Conservation (phyloP, 768 basidiomycete species). For the Russula earlei region DNA sequence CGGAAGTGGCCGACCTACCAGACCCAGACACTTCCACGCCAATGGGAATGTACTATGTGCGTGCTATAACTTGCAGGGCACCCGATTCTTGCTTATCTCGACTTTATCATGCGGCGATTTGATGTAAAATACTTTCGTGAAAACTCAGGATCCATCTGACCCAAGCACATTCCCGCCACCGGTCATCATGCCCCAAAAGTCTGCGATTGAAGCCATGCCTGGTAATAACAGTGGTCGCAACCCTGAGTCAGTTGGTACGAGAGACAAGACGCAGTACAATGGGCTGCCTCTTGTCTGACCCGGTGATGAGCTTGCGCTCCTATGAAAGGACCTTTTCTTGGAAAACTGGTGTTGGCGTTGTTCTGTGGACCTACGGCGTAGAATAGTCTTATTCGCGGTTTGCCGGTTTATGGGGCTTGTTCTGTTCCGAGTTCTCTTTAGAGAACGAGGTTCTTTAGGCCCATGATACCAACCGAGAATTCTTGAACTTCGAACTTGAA, state of each 20-base stretch:
- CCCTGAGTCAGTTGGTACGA: not conserved
- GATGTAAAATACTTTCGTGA: not conserved
- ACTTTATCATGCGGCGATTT: no score
- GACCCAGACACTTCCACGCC: not conserved
- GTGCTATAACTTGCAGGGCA: not conserved
- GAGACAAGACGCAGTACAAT: not conserved
- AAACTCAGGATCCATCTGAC: not conserved
- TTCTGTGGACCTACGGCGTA: no score
- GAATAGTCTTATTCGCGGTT: no score
- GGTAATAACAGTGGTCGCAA: not conserved
- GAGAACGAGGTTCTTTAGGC: no score
- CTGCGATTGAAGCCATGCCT: not conserved
- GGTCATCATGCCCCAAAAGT: not conserved
- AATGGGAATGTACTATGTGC: slow-evolving; percentile 1
- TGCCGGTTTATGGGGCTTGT: no score
- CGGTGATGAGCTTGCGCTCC: not conserved
- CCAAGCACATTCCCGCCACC: not conserved
- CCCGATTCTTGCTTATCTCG: no score
- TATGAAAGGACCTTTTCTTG: no score
- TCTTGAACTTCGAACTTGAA: no score
- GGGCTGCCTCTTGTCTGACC: slow-evolving; percentile 7
- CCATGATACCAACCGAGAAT: no score
- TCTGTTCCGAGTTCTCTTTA: no score
- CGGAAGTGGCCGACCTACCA: not conserved
- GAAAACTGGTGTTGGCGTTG: no score